Evolutionary conservation across 371 early-diverging fungal species (phyloP).

Genomic region (Dinochytrium kinnereticum): DNA sequence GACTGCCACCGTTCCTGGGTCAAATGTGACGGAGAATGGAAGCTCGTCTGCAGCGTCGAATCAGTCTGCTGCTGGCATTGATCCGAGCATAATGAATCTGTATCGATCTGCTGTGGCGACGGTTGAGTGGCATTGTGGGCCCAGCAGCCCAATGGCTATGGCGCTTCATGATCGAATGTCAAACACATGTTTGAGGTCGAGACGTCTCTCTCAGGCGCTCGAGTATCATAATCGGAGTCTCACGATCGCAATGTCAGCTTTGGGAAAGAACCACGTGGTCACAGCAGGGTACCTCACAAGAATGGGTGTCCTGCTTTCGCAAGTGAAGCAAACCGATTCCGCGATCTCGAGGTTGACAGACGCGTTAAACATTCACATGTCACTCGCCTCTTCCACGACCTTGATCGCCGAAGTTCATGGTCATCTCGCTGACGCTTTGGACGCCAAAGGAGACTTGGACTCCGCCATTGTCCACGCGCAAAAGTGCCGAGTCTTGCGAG

Average conservation of each 20-base stretch:
- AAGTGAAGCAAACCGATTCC: slow-evolving; percentile 35
- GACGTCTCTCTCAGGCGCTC: slow-evolving; percentile 35
- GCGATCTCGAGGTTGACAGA: slow-evolving; percentile 44
- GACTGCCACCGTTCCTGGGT: neutral
- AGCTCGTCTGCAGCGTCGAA: neutral
- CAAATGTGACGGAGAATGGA: neutral
- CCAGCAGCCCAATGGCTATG: slow-evolving; percentile 47
- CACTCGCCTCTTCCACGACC: slow-evolving; percentile 26
- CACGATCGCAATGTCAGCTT: slow-evolving; percentile 40
- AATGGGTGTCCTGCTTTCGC: slow-evolving; percentile 33
- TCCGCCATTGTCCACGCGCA: slow-evolving; percentile 49
- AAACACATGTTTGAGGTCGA: slow-evolving; percentile 32
- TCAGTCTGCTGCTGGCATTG: neutral
- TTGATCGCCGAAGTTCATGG: slow-evolving; percentile 49
- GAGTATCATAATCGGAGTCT: slow-evolving; percentile 40
- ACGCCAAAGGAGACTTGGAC: slow-evolving; percentile 50
- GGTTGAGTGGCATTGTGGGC: slow-evolving; percentile 50
- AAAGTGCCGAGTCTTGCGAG: slow-evolving; percentile 43
- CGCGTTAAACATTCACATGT: slow-evolving; percentile 44
- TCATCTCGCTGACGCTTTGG: slow-evolving; percentile 47
- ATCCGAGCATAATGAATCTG: slow-evolving; percentile 14
- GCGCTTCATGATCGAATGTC: slow-evolving; percentile 51
- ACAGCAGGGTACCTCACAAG: slow-evolving; percentile 53
- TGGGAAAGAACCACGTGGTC: slow-evolving; percentile 51
- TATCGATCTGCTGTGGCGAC: slow-evolving; percentile 38